These are phyloP conservation scores for Plasmodiophora brassicae DNA, from an alignment of 208 protist genomes.

Conservation along the genomic window DNA sequence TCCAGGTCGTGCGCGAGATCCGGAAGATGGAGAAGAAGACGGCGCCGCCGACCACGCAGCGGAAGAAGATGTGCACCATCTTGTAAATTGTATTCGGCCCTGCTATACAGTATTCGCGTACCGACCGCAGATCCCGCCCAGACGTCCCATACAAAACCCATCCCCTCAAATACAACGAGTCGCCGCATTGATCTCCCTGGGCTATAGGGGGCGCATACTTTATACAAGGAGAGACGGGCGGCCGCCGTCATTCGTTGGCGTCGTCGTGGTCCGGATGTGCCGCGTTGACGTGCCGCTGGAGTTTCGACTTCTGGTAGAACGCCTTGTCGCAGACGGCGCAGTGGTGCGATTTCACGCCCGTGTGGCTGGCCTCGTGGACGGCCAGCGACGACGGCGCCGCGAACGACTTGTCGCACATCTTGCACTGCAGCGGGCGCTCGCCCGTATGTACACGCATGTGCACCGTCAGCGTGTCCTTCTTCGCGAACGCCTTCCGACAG, in stretches of 20 bases:
- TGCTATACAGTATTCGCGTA: no score
- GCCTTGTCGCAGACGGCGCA: background rate
- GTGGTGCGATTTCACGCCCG: background rate
- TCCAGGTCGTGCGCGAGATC: constrained; percentile 65
- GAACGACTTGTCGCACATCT: constrained; percentile 19
- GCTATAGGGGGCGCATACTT: no score
- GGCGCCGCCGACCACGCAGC: background rate
- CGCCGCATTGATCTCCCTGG: no score
- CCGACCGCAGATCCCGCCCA: no score
- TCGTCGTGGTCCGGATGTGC: no score
- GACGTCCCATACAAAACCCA: no score
- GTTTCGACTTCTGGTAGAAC: background rate
- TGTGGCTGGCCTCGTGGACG: background rate
- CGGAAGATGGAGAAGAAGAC: constrained; percentile 48
- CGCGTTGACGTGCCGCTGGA: no score
- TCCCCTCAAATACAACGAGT: no score
- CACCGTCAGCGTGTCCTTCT: background rate
- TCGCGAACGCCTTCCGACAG: background rate
- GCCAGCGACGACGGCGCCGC: background rate
- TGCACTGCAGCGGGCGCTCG: background rate
- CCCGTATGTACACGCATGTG: background rate
- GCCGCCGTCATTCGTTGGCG: no score
- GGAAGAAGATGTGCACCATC: constrained; percentile 21
- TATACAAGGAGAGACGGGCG: no score
- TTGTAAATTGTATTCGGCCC: background rate